Conservation (phyloP, 352 stramenopile genomes). For the Phytophthora kernoviae region DNA sequence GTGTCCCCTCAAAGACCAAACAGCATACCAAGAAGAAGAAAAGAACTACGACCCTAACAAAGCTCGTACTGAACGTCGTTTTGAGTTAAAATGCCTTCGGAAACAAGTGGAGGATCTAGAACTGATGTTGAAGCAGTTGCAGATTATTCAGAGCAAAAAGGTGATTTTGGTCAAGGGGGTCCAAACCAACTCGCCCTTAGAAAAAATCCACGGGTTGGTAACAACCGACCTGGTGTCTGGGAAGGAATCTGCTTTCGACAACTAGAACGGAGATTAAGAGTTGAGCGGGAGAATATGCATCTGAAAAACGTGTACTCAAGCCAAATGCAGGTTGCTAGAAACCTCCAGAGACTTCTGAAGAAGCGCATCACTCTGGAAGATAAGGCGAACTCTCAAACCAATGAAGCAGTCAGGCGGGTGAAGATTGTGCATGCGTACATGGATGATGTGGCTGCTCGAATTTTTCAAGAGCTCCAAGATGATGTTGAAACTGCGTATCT, state of each 20-base stretch:
- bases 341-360: conserved; percentile 32
- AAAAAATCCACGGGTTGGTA: too few species aligned
- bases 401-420: conserved; percentile 29
- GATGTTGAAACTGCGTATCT: conserved; percentile 30
- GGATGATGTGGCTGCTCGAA: conserved; percentile 14
- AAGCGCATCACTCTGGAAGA: conserved; percentile 27
- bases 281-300: conserved; percentile 40
- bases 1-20: neutral
- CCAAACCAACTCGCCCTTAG: too few species aligned
- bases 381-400: conserved; percentile 26
- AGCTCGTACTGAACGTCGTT: conserved; percentile 29
- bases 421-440: conserved; percentile 22
- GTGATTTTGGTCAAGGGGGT: neutral
- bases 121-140: conserved; percentile 20
- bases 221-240: conserved; percentile 20
- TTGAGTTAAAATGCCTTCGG: conserved; percentile 24
- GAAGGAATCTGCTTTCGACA: conserved; percentile 36
- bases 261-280: conserved; percentile 21
- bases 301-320: conserved; percentile 46
- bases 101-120: conserved; percentile 21
- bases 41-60: conserved; percentile 33
- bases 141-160: conserved; percentile 12
- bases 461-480: conserved; percentile 35
- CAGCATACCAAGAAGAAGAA: conserved; percentile 14
- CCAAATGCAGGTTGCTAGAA: conserved; percentile 33